Conservation (phyloP, 805 yeast genomes). For the Wickerhamomyces kurtzmanii region DNA sequence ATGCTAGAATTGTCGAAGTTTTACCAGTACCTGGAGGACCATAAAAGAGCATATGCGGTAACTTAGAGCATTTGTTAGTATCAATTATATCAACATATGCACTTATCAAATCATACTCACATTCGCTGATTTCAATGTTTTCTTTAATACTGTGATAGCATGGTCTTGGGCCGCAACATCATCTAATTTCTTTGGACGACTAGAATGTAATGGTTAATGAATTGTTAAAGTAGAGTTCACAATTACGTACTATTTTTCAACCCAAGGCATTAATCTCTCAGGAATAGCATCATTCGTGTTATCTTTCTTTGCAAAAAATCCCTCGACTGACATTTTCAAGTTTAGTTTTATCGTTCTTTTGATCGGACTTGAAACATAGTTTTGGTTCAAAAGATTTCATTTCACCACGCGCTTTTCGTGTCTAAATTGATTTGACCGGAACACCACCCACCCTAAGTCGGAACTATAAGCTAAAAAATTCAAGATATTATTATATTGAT, state of each 20-base stretch:
- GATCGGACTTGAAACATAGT: background rate
- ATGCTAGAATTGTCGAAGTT: constrained; percentile 78
- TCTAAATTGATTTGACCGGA: background rate
- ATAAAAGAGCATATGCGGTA: constrained; percentile 87
- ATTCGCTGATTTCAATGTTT: constrained; percentile 71
- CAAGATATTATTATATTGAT: background rate
- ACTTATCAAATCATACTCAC: constrained; percentile 6
- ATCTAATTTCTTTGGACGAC: constrained; percentile 77
- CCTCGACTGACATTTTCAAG: background rate
- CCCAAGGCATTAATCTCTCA: constrained; percentile 2
- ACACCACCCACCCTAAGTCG: background rate
- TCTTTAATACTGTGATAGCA: constrained; percentile 74
- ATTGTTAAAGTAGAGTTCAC: too few relatives aligned
- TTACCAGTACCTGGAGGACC: constrained; percentile 96
- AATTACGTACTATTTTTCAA: constrained; percentile 2
- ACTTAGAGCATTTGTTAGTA: constrained; percentile 18
- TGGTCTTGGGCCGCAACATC: constrained; percentile 91
- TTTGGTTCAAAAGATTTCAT: background rate
- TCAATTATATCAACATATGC: constrained; percentile 2
- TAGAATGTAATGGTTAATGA: too few relatives aligned
- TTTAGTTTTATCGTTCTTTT: background rate
- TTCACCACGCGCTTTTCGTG: background rate
- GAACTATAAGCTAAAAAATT: background rate
- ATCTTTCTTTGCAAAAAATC: background rate
- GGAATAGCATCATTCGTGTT: background rate